Base-by-base conservation (phyloP, 78 protist species). In the Kipferlia bialata region DNA sequence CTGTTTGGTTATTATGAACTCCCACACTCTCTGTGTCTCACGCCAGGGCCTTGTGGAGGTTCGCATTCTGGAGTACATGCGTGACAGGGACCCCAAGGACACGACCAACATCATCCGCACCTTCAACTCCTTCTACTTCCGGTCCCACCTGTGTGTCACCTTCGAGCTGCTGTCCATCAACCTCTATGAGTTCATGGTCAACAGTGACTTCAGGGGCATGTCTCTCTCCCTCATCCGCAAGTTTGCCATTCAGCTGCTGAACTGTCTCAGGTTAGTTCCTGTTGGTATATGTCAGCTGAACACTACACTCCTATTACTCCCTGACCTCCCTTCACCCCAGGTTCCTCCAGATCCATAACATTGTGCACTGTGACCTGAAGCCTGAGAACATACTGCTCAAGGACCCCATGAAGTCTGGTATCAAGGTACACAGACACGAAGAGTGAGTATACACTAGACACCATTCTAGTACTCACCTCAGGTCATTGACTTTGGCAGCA, bases 321-420 rank as follows among this genome's bases (percentile, higher is more conserved):
- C n/a, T n/a, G n/a, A n/a, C n/a, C n/a, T n/a, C n/a, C n/a, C n/a
- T n/a, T n/a, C n/a, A n/a, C n/a, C n/a, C n/a, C n/a, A n/a, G 57
- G 33, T 81, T 80, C 26, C 64, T 89, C 34, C 57, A 77, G 18
- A 36, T 70, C 24, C 51, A 77, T 71, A 54, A 63, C 59, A 82
- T 89, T 63, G 89, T 95, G 48, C 98, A 95, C 80, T 91, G 95
- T 53, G 98, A 95, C 67, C 66, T 95, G 59, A 91, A 89, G 74
- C 96, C 96, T 1, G 96, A 95, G 66, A 95, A 95, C 81, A 81
- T 95, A 18, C 84, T 94, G 59, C 81, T 94, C 32, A 81, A 78
- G 65, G 29, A 53, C 44, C 77, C 90, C n/a, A 53, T 39, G 22
- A 82, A 78, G 32, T 53, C 72, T 7, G 71, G 54, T 31, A 78